A percentile compares a stretch with the other conserved stretches of the same genome.
These are phyloP conservation scores for Nemania sp. DNA, from an alignment of 2,329 filamentous ascomycete genomes.

Conservation along the genomic window DNA sequence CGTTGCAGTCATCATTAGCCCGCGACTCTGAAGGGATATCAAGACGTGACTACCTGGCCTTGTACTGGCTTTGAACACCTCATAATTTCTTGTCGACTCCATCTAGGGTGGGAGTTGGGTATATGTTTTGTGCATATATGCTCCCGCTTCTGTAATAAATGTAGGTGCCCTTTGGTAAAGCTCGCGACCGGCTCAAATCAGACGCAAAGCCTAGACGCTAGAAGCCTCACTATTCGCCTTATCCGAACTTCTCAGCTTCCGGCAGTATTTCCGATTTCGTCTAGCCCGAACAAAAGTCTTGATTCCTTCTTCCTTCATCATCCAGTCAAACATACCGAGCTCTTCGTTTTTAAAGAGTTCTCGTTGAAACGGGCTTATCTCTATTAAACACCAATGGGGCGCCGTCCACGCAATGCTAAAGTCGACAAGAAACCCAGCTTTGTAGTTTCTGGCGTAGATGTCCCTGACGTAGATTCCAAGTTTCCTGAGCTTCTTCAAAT, in stretches of 20 bases:
- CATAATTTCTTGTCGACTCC: too few relatives aligned
- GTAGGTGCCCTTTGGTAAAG: too few relatives aligned
- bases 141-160: too few relatives aligned
- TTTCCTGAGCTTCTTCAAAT: slow-evolving; percentile 9
- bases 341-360: background rate
- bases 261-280: background rate
- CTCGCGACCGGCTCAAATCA: too few relatives aligned
- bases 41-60: too few relatives aligned
- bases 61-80: too few relatives aligned
- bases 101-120: too few relatives aligned
- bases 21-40: too few relatives aligned
- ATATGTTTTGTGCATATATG: too few relatives aligned
- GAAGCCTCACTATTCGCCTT: too few relatives aligned
- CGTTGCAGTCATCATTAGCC: too few relatives aligned
- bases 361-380: background rate
- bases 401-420: slow-evolving; percentile 12
- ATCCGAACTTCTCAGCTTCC: slow-evolving; percentile 7
- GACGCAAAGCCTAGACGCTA: too few relatives aligned
- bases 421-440: slow-evolving; percentile 7
- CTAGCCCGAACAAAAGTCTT: slow-evolving; percentile 4
- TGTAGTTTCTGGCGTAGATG: slow-evolving; percentile 14
- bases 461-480: slow-evolving; percentile 1
- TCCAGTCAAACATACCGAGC: background rate
- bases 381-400: background rate
- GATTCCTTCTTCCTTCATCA: background rate